Percentiles rank a stretch among this genome's conserved stretches.
Evolutionary conservation across 306 rosid species (phyloP).

Genomic region (Sicyos edulis): DNA sequence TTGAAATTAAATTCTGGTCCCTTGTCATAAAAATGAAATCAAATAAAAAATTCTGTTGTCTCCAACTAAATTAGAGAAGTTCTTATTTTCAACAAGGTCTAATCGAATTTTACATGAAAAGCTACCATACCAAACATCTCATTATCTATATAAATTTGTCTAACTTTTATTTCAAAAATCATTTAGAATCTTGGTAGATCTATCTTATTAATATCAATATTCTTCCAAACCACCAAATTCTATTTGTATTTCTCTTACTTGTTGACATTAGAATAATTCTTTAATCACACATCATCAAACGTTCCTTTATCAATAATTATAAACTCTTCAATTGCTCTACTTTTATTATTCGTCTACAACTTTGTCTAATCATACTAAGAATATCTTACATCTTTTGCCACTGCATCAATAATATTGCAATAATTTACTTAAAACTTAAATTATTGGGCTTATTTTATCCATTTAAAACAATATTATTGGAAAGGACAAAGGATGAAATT

Average conservation of each 20-base stretch:
- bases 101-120: background rate
- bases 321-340: background rate
- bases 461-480: background rate
- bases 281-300: background rate
- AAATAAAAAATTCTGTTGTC: background rate
- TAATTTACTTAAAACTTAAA: background rate
- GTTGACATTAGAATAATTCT: background rate
- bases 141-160: background rate
- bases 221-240: background rate
- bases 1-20: background rate
- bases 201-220: background rate
- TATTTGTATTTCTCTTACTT: background rate
- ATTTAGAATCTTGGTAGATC: slow-evolving; percentile 7
- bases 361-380: background rate
- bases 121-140: background rate
- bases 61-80: background rate
- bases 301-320: background rate
- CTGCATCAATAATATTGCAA: background rate
- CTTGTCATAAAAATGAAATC: background rate
- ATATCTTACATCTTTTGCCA: background rate
- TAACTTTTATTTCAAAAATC: background rate
- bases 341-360: background rate
- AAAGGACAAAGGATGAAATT: background rate
- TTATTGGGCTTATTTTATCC: background rate
- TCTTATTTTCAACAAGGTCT: background rate